Evolutionary conservation across 2,329 filamentous ascomycete species (phyloP).

Genomic region (Alternaria sp.): DNA sequence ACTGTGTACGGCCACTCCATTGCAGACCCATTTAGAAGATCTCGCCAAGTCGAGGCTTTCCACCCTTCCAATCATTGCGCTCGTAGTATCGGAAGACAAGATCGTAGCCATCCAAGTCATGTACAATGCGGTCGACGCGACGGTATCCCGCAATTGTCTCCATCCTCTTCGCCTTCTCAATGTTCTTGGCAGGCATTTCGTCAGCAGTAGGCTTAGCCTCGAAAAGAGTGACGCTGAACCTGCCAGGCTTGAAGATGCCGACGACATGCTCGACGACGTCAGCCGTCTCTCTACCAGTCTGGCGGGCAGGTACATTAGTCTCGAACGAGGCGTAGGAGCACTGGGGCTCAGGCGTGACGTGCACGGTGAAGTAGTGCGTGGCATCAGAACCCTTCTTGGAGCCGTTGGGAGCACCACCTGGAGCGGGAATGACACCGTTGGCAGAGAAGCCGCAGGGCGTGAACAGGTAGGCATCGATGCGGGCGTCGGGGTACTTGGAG

Average conservation of each 20-base stretch:
- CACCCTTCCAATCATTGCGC: slow-evolving; percentile 78
- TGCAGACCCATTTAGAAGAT: neutral
- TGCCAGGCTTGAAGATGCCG: slow-evolving; percentile 94
- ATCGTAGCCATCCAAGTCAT: slow-evolving; percentile 97
- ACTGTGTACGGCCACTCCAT: neutral
- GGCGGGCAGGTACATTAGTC: slow-evolving; percentile 91
- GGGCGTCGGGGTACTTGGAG: slow-evolving; percentile 86
- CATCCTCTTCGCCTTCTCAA: slow-evolving; percentile 61
- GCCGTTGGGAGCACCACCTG: slow-evolving; percentile 56
- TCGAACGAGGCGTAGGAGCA: slow-evolving; percentile 99
- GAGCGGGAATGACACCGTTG: slow-evolving; percentile 90
- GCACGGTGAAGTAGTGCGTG: slow-evolving; percentile 93
- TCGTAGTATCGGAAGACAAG: slow-evolving; percentile 97
- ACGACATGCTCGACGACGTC: slow-evolving; percentile 95
- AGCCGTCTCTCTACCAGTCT: slow-evolving; percentile 84
- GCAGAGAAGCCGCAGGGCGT: slow-evolving; percentile 96
- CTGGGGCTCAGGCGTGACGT: slow-evolving; percentile 95
- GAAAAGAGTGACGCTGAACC: slow-evolving; percentile 96
- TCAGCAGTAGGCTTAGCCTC: slow-evolving; percentile 74
- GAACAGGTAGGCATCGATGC: slow-evolving; percentile 95
- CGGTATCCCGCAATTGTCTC: slow-evolving; percentile 86
- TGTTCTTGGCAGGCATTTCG: slow-evolving; percentile 38
- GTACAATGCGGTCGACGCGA: slow-evolving; percentile 91
- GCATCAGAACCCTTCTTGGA: slow-evolving; percentile 50
- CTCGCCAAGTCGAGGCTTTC: slow-evolving; percentile 68